Evolutionary conservation across 495 filamentous ascomycete genomes (phyloP), one percentile per base, ranked within the genome.

Genomic region (Sabuloglossum arenarium): DNA sequence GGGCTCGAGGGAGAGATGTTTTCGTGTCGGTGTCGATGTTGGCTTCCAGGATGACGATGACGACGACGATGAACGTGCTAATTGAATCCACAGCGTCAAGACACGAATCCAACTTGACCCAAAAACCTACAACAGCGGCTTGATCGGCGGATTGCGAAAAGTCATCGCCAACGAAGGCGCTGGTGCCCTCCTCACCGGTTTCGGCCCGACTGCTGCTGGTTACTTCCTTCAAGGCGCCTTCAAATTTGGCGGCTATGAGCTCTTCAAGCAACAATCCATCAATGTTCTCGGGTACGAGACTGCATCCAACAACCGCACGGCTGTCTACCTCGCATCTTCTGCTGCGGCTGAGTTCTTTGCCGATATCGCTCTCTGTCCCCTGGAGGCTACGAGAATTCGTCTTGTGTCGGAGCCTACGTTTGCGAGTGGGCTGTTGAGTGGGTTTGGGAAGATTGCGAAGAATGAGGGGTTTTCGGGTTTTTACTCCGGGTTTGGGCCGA

Each of bases 221-320:
- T 94, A 94, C 77, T 91, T 91, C 80, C 82, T 94, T 63, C 87
- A 94, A 75, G 87, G 87, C 63, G 84, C 85, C 64, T 82, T 93
- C 82, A 94, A 94, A 75, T 94, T 94, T 71, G 87, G 87, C 69
- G 87, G 87, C 65, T 94, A 94, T 67, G 87, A 94, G 71, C 80
- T 93, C 68, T 94, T 94, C 81, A 94, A 94, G 82, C 80, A 88
- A 73, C 87, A 91, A 71, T 75, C 71, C 60, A 89, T 94, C 78
- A 88, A 88, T 76, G 56, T 78, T 55, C 66, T 93, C 61, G 85
- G 87, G 61, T 73, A 79, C 62, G 87, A 93, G 71, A 82, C 73
- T 62, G 87, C 87, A 66, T 75, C 77, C 65, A 79, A 90, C 65
- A 88, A 93, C 79, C 80, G 87, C 59, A 94, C 86, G 39, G 82